phyloP scores from a whole-genome alignment of 176 grass and related monocot genomes.

The Musa acuminata region DNA sequence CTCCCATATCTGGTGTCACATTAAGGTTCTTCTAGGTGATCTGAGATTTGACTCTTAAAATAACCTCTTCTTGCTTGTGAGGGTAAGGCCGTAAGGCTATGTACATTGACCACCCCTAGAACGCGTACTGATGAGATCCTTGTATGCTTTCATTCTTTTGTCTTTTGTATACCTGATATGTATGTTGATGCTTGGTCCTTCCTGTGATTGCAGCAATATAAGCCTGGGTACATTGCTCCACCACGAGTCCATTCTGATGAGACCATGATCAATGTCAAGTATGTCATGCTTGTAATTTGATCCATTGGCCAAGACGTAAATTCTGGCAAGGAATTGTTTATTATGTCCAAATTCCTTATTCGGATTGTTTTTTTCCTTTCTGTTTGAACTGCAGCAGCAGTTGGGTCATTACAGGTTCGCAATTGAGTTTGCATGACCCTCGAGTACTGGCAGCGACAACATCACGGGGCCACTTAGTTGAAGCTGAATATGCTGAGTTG shows the following conservation, averaged over 20 bases:
- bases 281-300: constrained; percentile 4
- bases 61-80: no score
- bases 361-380: no score
- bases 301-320: not conserved
- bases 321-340: not conserved
- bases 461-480: constrained; percentile 58
- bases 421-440: constrained; percentile 52
- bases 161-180: not conserved
- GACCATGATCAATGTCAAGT: constrained; percentile 86
- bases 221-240: constrained; percentile 74
- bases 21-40: no score
- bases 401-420: constrained; percentile 52
- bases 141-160: no score
- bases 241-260: constrained; percentile 65
- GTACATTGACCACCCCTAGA: no score
- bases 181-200: not conserved
- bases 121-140: no score
- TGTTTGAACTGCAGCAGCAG: constrained; percentile 28
- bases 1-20: not conserved
- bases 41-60: no score
- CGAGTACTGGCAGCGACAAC: constrained; percentile 61
- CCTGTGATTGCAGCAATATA: constrained; percentile 45
- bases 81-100: no score
- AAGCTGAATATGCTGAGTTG: constrained; percentile 84
- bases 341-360: not conserved